phyloP scores from a whole-genome alignment of 805 yeast species.

The Teunomyces pallodes region DNA sequence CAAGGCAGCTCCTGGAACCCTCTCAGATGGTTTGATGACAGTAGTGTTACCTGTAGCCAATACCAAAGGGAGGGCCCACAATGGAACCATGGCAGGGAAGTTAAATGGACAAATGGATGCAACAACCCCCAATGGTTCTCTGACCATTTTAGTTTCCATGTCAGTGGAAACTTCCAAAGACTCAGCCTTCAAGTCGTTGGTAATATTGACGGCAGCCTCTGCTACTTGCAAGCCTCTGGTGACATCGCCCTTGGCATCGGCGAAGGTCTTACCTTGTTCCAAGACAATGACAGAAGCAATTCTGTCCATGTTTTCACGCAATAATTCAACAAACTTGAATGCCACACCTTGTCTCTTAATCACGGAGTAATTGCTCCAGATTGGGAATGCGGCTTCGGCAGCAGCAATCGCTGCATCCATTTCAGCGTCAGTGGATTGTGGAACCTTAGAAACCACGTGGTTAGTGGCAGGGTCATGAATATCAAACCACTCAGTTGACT shows the following conservation, averaged over 20 bases:
- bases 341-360: constrained; percentile 72
- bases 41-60: constrained; percentile 73
- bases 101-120: constrained; percentile 80
- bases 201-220: constrained; percentile 66
- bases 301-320: constrained; percentile 65
- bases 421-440: constrained; percentile 68
- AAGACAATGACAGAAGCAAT: constrained; percentile 54
- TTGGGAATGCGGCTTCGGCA: constrained; percentile 59
- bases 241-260: constrained; percentile 73
- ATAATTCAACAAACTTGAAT: constrained; percentile 63
- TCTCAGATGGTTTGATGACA: constrained; percentile 60
- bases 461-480: constrained; percentile 77
- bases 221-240: constrained; percentile 77
- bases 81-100: constrained; percentile 82
- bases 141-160: constrained; percentile 75
- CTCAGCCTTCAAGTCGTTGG: constrained; percentile 61
- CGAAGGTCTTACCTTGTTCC: constrained; percentile 66
- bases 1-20: constrained; percentile 81
- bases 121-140: constrained; percentile 73
- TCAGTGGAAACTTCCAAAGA: constrained; percentile 66
- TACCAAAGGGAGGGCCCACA: constrained; percentile 63
- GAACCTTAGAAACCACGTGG: constrained; percentile 61
- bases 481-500: constrained; percentile 59
- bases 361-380: constrained; percentile 54
- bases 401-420: constrained; percentile 62